Percentiles rank a stretch among this genome's conserved stretches.
Conservation (phyloP, 225 moss, liverwort and hornwort species). For the Polytrichum commune region DNA sequence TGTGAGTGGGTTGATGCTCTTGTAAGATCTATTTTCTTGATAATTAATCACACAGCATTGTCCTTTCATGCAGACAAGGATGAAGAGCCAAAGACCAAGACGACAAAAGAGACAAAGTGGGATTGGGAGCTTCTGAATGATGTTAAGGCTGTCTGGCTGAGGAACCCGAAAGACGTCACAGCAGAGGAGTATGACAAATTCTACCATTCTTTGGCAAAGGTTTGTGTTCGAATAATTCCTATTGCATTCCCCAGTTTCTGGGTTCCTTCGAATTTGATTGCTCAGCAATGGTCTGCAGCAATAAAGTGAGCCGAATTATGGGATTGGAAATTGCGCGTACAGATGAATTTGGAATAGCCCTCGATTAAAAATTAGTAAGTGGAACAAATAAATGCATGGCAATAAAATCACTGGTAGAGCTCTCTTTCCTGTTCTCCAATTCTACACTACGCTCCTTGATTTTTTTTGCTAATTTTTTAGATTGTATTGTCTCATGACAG, state of each 20-base stretch:
- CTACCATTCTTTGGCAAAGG: constrained; percentile 89
- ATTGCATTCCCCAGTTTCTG: neutral
- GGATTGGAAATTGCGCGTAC: no score
- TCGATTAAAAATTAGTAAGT: no score
- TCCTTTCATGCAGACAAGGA: no score
- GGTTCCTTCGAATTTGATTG: neutral
- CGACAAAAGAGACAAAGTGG: constrained; percentile 68
- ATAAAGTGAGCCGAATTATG: no score
- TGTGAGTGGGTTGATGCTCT: no score
- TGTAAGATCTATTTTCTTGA: no score
- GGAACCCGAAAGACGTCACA: constrained; percentile 81
- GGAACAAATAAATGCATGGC: no score
- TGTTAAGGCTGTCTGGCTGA: constrained; percentile 91
- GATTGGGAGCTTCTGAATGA: constrained; percentile 95
- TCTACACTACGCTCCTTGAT: neutral
- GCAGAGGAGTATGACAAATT: constrained; percentile 87
- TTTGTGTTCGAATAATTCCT: neutral
- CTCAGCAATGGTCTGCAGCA: no score
- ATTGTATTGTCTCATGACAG: neutral
- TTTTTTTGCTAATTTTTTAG: neutral
- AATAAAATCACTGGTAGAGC: no score
- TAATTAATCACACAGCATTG: no score
- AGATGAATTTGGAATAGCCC: no score
- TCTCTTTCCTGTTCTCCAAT: no score
- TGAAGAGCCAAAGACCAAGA: constrained; percentile 70